Evolutionary conservation across 2,329 filamentous ascomycete genomes (phyloP).

Genomic region (Chaetomium sp.): DNA sequence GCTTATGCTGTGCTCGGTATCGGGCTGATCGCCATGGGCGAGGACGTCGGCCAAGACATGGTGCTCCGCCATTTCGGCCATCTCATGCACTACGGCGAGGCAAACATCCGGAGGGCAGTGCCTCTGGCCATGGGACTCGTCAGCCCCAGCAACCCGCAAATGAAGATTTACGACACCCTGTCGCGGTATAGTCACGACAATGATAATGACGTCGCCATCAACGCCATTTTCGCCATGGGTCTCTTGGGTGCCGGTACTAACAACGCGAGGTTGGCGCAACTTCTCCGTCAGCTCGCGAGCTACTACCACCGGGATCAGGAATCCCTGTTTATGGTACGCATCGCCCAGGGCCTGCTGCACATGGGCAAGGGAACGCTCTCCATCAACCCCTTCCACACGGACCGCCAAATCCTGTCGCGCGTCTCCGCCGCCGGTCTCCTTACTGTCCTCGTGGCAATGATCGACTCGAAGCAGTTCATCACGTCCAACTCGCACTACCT

Average conservation of each 20-base stretch:
- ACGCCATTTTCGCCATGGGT: conserved; percentile 99
- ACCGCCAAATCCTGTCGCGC: conserved; percentile 90
- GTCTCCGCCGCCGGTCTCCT: conserved; percentile 89
- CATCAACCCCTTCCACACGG: conserved; percentile 98
- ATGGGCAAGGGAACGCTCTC: conserved; percentile 99
- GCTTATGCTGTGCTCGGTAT: conserved; percentile 95
- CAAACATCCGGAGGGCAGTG: conserved; percentile 95
- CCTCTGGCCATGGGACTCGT: conserved; percentile 95
- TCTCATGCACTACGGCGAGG: conserved; percentile 97
- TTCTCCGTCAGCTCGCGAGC: conserved; percentile 90
- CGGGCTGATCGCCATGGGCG: conserved; percentile 94
- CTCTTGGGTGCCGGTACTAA: conserved; percentile 95
- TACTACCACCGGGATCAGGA: conserved; percentile 98
- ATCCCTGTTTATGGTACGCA: conserved; percentile 97
- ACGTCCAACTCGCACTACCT: conserved; percentile 78
- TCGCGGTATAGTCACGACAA: conserved; percentile 98
- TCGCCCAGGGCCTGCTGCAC: conserved; percentile 94
- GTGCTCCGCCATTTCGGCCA: conserved; percentile 96
- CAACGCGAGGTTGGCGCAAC: conserved; percentile 92
- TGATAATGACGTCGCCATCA: conserved; percentile 96
- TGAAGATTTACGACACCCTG: conserved; percentile 99
- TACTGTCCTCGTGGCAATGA: conserved; percentile 87
- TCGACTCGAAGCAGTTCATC: conserved; percentile 88
- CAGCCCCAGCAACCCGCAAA: conserved; percentile 97
- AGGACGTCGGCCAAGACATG: conserved; percentile 99